Base-by-base conservation (phyloP, 257 asterid genomes). In the Mitragyna speciosa region DNA sequence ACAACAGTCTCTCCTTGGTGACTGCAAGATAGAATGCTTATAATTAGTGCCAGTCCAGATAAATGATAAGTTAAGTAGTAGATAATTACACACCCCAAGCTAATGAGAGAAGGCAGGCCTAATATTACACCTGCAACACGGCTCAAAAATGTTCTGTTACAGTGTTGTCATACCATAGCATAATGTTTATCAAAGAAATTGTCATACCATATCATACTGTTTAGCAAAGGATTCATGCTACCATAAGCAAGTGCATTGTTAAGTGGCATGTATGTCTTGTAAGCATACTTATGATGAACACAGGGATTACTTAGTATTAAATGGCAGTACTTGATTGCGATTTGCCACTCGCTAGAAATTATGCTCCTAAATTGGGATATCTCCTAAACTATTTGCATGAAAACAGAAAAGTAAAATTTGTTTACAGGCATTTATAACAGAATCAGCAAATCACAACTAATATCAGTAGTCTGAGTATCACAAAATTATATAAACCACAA, bases 1-100 rank as follows among this genome's bases (percentile, higher is more conserved):
- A 85, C 99, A 91, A 73, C 98, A 93, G 73, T 95, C 98, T 85
- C 97, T 92, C 86, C 97, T 85, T 70, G 97, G 85, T 56, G 89
- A 84, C 89, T 86, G 87, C 79, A 85, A 70, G 51, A 71, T 59
- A 59, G 45, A 59, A 36, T n/a, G 36, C 3, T 36, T 28, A 43
- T 47, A 22, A 7, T 70, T 82, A 78, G 69, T 6, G 76, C 16
- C 14, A 6, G 0, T 36, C 30, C 5, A 24, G 52, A 52, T 2
- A 33, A 48, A 31, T 0, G 17, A 36, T 17, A 16, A 54, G 17
- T 59, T 20, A 16, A 58, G 33, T 59, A 58, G 33, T 59, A 49
- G 67, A 48, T 1, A 41, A 33, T 39, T 36, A 45, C 56, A 26
- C 48, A 31, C 16, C 51, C 36, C 26, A 7, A 51, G 49, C n/a